Conservation (phyloP, 2,329 filamentous ascomycete species). For the Fusarium sp. region DNA sequence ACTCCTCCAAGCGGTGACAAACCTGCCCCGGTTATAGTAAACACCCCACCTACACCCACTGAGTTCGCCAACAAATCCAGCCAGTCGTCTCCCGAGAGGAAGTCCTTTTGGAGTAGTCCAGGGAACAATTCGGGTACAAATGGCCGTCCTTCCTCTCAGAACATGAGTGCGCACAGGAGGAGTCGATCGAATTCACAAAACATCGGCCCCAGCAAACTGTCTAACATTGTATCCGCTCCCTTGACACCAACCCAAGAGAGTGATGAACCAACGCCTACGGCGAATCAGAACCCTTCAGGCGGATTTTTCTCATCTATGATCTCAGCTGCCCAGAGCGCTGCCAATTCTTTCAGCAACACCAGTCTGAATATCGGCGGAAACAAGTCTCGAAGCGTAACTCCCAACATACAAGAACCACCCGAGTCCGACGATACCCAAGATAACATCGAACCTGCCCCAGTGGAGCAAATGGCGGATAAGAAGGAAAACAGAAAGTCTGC, state of each 20-base stretch:
- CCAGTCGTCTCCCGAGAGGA: slow-evolving; percentile 43
- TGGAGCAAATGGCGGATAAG: slow-evolving; percentile 45
- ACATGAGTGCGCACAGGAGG: slow-evolving; percentile 75
- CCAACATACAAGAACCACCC: slow-evolving; percentile 38
- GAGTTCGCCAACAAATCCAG: slow-evolving; percentile 48
- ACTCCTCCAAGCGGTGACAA: slow-evolving; percentile 59
- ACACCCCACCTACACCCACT: slow-evolving; percentile 72
- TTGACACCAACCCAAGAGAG: slow-evolving; percentile 80
- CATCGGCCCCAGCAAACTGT: slow-evolving; percentile 84
- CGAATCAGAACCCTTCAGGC: slow-evolving; percentile 56
- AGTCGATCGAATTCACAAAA: slow-evolving; percentile 62
- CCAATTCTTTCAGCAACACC: slow-evolving; percentile 75
- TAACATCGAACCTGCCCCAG: slow-evolving; percentile 53
- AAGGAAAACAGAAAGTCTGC: slow-evolving; percentile 75
- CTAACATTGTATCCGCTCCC: slow-evolving; percentile 75
- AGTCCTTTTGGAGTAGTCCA: slow-evolving; percentile 41
- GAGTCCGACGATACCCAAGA: slow-evolving; percentile 45
- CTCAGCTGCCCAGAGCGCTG: slow-evolving; percentile 91
- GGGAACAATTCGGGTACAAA: slow-evolving; percentile 49
- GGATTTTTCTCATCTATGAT: slow-evolving; percentile 96
- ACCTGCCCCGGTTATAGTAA: slow-evolving; percentile 66
- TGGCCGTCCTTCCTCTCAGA: slow-evolving; percentile 69
- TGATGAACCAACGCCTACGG: slow-evolving; percentile 65
- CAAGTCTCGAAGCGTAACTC: slow-evolving; percentile 45
- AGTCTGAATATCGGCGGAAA: slow-evolving; percentile 62